Evolutionary conservation across 257 asterid species (phyloP).

Genomic region (Vinca minor): DNA sequence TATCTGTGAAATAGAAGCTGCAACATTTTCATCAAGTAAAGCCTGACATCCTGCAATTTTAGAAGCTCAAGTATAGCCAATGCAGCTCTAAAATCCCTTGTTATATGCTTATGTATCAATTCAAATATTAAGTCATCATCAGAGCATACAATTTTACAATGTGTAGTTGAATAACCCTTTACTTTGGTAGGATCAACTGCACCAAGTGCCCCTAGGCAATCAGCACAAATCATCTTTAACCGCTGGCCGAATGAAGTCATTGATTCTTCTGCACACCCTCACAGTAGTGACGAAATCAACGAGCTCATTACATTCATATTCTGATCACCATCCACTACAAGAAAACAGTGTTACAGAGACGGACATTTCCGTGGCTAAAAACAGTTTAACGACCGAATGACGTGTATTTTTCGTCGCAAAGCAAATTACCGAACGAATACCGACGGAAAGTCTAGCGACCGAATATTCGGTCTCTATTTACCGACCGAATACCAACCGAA

Average conservation of each 20-base stretch:
- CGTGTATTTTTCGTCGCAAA: too few relatives aligned
- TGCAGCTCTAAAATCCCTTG: constrained; percentile 95
- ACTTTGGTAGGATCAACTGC: constrained; percentile 98
- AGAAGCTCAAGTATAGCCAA: constrained; percentile 94
- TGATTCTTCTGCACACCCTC: constrained; percentile 97
- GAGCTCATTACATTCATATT: constrained; percentile 75
- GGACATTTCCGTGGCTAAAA: too few relatives aligned
- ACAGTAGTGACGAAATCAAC: constrained; percentile 72
- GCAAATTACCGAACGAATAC: too few relatives aligned
- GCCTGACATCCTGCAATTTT: constrained; percentile 81
- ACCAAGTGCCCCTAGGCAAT: constrained; percentile 94
- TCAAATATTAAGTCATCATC: constrained; percentile 94
- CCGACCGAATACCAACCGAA: too few relatives aligned
- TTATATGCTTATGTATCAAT: constrained; percentile 87
- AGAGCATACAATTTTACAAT: constrained; percentile 91
- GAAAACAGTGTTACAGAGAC: too few relatives aligned
- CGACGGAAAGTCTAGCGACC: too few relatives aligned
- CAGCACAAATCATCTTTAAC: constrained; percentile 80
- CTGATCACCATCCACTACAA: constrained; percentile 64
- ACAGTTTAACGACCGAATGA: too few relatives aligned
- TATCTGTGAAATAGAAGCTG: constrained; percentile 28
- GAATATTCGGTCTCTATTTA: too few relatives aligned
- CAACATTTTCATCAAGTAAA: constrained; percentile 59
- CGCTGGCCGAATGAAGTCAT: constrained; percentile 82
- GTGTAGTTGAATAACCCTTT: constrained; percentile 53